Base-by-base conservation (phyloP, 2,329 filamentous ascomycete species). In the Cadophora sp. region DNA sequence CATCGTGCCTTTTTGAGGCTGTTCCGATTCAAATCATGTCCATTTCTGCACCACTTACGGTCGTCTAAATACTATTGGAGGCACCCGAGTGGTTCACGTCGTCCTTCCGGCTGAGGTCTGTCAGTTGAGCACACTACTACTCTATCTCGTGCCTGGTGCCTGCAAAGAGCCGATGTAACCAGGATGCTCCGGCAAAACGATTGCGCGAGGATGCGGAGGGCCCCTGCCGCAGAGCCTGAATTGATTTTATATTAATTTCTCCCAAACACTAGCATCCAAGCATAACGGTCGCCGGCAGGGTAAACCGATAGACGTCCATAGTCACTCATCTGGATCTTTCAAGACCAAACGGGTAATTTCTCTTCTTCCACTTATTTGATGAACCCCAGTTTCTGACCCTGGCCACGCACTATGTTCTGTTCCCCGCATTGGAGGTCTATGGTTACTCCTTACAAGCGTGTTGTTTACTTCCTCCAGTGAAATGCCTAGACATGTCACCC, bases 181-280 rank as follows among this genome's bases (percentile, higher is more conserved):
- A 64, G 66, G 62, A 67, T 65, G 43, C 50, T 46, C 68, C 65
- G 67, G 67, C 61, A 70, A 66, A 72, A 72, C 69, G 55, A 72
- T 69, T 71, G 63, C 66, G 69, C 72, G 69, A 69, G 66, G 31
- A 61, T 70, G 68, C 72, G 69, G 71, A 70, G 64, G 37, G 40
- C 53, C 64, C 63, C 58, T 71, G 46, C 69, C 67, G 63, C 29
- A 46, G 48, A 66, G 69, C 66, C 69, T 71, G 62, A 71, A 71
- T 65, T 62, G 48, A 64, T 61, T 40, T 26, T 67, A 67, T 60
- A 71, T 66, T 71, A 69, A 67, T 58, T 46, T 62, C 53, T 46
- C 24, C 62, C 63, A 48, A 63, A 68, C 63, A 46, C 62, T 40
- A 31, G 27, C 64, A 31, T 51, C 55, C 22, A 43, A 31, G 48